phyloP scores from a whole-genome alignment of 1,284 basidiomycete species.

The Xerocomus minutiporus region DNA sequence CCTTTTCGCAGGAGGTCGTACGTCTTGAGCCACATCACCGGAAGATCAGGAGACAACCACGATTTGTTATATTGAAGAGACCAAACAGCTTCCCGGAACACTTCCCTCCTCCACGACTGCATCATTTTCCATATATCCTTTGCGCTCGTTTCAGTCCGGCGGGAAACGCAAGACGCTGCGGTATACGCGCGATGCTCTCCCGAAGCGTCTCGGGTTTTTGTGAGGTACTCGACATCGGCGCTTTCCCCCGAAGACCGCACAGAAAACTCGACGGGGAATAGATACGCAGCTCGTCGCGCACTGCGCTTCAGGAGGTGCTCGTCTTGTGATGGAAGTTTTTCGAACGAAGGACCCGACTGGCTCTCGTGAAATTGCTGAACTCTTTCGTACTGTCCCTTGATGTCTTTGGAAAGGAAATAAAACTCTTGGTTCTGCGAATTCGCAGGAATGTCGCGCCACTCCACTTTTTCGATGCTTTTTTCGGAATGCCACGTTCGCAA shows the following conservation, averaged over 20 bases:
- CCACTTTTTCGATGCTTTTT: conserved; percentile 36
- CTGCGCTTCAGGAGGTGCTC: conserved; percentile 16
- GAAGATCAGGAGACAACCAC: conserved; percentile 17
- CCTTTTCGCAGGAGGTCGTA: conserved; percentile 29
- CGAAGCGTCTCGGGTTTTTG: background rate
- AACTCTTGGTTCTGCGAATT: conserved; percentile 35
- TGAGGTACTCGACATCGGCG: conserved; percentile 12
- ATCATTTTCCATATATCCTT: conserved; percentile 5
- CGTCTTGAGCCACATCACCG: conserved; percentile 26
- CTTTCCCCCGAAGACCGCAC: background rate
- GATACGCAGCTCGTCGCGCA: conserved; percentile 8
- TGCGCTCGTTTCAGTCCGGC: background rate
- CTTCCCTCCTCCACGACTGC: conserved; percentile 3
- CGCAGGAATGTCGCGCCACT: conserved; percentile 15
- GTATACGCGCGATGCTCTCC: conserved; percentile 15
- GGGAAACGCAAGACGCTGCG: conserved; percentile 8
- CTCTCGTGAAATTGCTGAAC: conserved; percentile 12
- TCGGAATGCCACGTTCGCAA: conserved; percentile 36
- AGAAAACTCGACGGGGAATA: conserved; percentile 10
- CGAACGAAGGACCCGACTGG: background rate
- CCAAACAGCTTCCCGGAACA: background rate
- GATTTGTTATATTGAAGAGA: conserved; percentile 16
- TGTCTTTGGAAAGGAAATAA: conserved; percentile 20
- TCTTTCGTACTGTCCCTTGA: conserved; percentile 30
- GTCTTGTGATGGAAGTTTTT: conserved; percentile 3